Evolutionary conservation across 2,329 filamentous ascomycete species (phyloP), one percentile per base, ranked within the genome.

Genomic region (Periconia sp.): DNA sequence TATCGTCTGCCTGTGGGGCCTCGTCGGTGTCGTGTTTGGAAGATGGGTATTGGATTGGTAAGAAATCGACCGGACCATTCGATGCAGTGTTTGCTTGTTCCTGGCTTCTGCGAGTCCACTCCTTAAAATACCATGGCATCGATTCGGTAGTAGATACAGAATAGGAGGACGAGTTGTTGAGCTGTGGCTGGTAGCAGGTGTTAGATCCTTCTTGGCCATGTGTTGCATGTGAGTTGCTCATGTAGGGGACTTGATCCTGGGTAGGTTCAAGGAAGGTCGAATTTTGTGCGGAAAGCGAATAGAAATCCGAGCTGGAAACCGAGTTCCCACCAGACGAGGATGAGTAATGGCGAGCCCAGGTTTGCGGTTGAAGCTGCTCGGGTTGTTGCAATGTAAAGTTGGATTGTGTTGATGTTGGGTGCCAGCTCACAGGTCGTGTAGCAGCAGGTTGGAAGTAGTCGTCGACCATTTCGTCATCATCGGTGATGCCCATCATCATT

Each of bases 391-490:
- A 57, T 27, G 47, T 64, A n/a, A 6, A 37, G 52, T 73, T 68
- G 58, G 77, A 69, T 33, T 70, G 71, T 53, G 83, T 79, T 10
- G 86, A 83, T 19, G 83, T 82, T 2, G 88, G 87, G 69, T 92
- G 89, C 89, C 89, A 92, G 77, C 88, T 91, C 44, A 90, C 77
- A 6, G 89, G 88, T 41, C 89, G 63, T 47, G 59, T 61, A 33
- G 51, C 30, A 31, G 18, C 43, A 23, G 62, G 56, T 47, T 70
- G 62, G 41, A 57, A 63, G 41, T 56, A 63, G 27, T 68, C 60
- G 20, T 70, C 66, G 15, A 54, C 30, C 8, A 48, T 56, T 46
- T 68, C 63, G 31, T 72, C 68, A 31, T 65, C 55, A 43, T 60
- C 60, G 14, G 60, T 53, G 27, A 71, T 59, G 8, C 73, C 73